Evolutionary conservation across 2,329 filamentous ascomycete species (phyloP).

Genomic region (Colletotrichum sp.): DNA sequence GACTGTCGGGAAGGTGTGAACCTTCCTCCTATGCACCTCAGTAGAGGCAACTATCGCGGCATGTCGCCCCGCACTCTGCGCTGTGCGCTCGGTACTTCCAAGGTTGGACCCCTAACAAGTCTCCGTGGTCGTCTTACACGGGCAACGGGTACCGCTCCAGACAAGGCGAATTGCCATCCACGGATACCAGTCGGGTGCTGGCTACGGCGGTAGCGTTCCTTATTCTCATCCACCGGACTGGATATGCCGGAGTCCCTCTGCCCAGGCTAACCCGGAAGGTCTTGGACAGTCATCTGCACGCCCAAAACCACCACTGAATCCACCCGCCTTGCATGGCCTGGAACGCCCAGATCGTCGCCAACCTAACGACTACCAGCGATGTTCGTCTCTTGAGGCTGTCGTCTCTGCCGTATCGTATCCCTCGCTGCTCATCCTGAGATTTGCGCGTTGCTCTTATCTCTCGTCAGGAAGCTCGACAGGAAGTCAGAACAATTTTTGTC

Average conservation of each 20-base stretch:
- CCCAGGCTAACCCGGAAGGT: background rate
- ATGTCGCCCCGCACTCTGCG: constrained; percentile 6
- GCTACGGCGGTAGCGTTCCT: background rate
- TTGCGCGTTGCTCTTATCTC: background rate
- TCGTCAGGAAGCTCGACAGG: background rate
- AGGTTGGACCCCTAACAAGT: background rate
- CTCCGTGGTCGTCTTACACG: background rate
- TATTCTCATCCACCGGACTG: background rate
- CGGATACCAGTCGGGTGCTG: background rate
- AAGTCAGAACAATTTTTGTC: constrained; percentile 5
- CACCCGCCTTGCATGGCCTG: background rate
- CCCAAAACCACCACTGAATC: background rate
- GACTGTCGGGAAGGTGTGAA: background rate
- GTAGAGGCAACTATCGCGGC: background rate
- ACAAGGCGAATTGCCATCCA: background rate
- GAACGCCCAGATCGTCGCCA: constrained; percentile 6
- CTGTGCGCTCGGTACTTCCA: background rate
- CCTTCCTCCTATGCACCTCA: background rate
- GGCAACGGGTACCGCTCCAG: background rate
- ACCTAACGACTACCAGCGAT: background rate
- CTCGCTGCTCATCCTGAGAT: background rate
- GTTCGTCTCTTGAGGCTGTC: background rate
- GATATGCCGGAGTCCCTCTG: background rate
- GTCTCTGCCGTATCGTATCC: background rate
- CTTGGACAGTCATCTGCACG: background rate